phyloP scores from a whole-genome alignment of 1,139 yeast species.

The Saccharomyces hybrid region DNA sequence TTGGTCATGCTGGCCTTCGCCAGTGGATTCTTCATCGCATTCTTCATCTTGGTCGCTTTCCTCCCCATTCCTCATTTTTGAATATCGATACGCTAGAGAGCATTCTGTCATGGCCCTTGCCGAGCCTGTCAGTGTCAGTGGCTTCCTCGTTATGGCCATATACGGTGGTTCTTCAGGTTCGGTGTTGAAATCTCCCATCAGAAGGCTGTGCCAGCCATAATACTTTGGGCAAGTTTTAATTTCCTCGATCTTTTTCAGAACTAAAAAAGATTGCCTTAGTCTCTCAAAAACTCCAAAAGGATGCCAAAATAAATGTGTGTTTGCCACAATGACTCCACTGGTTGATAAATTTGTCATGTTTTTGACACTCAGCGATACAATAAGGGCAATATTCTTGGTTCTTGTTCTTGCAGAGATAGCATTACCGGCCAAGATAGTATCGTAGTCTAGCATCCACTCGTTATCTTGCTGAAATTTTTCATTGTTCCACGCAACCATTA shows the following conservation, averaged over 20 bases:
- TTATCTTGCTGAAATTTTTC: constrained; percentile 39
- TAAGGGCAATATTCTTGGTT: constrained; percentile 60
- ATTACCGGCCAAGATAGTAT: constrained; percentile 35
- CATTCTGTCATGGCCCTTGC: background rate
- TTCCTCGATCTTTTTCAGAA: constrained; percentile 44
- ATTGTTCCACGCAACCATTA: constrained; percentile 50
- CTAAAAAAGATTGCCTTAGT: constrained; percentile 62
- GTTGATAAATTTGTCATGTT: constrained; percentile 27
- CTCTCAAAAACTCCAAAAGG: constrained; percentile 82
- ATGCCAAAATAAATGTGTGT: constrained; percentile 86
- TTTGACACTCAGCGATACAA: constrained; percentile 46
- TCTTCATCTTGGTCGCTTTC: constrained; percentile 22
- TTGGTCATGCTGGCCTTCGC: constrained; percentile 31
- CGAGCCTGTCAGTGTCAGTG: background rate
- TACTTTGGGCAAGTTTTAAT: constrained; percentile 38
- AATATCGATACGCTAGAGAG: constrained; percentile 4
- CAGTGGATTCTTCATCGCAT: constrained; percentile 37
- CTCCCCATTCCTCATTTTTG: constrained; percentile 39
- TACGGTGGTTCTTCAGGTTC: constrained; percentile 55
- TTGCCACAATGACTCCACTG: constrained; percentile 57
- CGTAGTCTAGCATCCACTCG: constrained; percentile 47
- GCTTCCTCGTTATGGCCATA: constrained; percentile 12
- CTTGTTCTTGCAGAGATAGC: constrained; percentile 42
- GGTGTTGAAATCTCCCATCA: constrained; percentile 77
- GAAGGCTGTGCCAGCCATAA: constrained; percentile 25